Base-by-base conservation (phyloP, 2,329 filamentous ascomycete genomes). In the Hymenoscyphus infarciens region DNA sequence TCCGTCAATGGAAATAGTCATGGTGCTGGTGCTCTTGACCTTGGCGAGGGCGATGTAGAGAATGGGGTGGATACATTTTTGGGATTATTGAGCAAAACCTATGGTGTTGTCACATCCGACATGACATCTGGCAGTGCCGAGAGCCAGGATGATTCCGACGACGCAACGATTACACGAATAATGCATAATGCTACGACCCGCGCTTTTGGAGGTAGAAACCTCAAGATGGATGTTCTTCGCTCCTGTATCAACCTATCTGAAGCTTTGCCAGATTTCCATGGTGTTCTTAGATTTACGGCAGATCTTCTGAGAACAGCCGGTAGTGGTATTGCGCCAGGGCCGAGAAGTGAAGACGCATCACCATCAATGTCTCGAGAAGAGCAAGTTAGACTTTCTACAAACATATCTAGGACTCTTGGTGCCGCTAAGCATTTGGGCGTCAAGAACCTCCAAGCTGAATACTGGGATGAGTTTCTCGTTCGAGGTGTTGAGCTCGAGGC, bases 381-480 rank as follows among this genome's bases (percentile, higher is more conserved):
- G 72, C 95, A 99, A 76, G 80, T 90, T 25, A 86, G 90, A 29
- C 80, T 98, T n/a, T 82, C 88, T 56, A 90, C 90, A 54, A 97
- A 94, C 69, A 93, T 99, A 63, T 86, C 88, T 39, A 89, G 94
- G 66, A 97, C 93, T 0, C 86, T 93, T 33, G 85, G 82, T 35
- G 85, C 95, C n/a, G 88, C 90, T 0, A 85, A 84, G 64, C 87
- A 90, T 63, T 77, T 97, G 29, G 92, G 92, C 0, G 78, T 92
- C 31, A 79, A 83, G 5, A 78, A 88, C 61, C 76, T 94, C 52
- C 82, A 87, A 59, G 92, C 92, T 5, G 90, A 95, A 69, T 99
- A 97, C 73, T 99, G 95, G 95, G 95, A 99, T 74, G 92, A 97
- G 71, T 98, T 98, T 70, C 80, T 99, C 8, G 83, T 99, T 56